Evolutionary conservation across 495 filamentous ascomycete species (phyloP), one percentile per base, ranked within the genome.

Genomic region (Hypoxylon subgilvum): DNA sequence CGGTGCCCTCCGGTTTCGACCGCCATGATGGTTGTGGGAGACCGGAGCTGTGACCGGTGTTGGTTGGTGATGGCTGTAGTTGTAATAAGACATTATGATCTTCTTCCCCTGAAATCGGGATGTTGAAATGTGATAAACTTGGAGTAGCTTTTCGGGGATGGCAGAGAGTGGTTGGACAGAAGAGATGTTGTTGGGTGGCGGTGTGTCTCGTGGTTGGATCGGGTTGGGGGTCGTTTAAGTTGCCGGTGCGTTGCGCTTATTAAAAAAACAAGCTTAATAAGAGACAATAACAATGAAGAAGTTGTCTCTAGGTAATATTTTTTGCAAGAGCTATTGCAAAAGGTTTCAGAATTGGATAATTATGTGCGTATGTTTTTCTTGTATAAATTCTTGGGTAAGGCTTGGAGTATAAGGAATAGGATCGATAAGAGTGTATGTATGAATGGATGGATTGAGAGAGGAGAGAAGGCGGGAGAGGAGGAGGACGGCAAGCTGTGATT

Each of bases 1-100:
- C 51, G 93, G 91, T 42, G 87, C 91, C 74, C 94, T 85, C 67
- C 95, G 88, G 66, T 91, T 91, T 59, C 92, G 89, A 56, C 89
- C 86, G 70, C 85, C 86, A 76, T 95, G 90, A 73, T 94, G 88
- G 71, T 82, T 86, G 72, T 88, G 84, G 46, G 85, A 81, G 27
- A 79, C 73, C n/a, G 78, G 65, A 63, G 71, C 72, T 61, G 76
- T 72, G 62, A 76, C 72, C 64, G 79, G 77, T 71, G 81, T 71
- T 67, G 79, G 77, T 72, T 85, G 85, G 58, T 84, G 83, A 64
- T 84, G 76, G 72, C 87, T 86, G 78, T 84, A 89, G 67, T 82
- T 79, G 72, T 86, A 86, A 74, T 87, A 91, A 68, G 91, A 90
- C 88, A 93, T 92, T 73, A 72, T 87, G 66, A 39, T 48, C 46